phyloP scores from a whole-genome alignment of 768 basidiomycete genomes.

The Mycena vitilis region DNA sequence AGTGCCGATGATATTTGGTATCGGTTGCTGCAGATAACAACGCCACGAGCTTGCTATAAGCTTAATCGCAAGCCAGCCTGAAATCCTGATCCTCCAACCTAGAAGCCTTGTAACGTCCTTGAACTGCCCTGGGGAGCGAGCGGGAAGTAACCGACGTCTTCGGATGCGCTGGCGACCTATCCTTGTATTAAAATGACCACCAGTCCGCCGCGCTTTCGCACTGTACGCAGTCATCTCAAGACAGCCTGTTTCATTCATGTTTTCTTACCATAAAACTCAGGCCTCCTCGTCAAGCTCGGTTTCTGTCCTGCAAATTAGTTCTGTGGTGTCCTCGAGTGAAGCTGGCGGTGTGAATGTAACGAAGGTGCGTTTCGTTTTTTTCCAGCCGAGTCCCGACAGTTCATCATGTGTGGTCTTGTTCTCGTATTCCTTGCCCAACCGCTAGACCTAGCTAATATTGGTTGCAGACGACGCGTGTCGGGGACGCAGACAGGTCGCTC shows the following conservation, averaged over 20 bases:
- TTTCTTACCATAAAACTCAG: background rate
- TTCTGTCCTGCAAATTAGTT: background rate
- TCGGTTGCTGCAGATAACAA: background rate
- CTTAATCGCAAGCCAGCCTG: constrained; percentile 2
- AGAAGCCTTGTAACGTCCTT: background rate
- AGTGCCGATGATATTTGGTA: constrained; percentile 9
- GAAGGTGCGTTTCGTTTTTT: background rate
- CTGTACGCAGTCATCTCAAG: constrained; percentile 4
- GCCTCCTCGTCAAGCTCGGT: background rate
- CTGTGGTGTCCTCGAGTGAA: background rate
- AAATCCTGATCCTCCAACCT: background rate
- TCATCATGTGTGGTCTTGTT: background rate
- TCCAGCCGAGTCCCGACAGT: background rate
- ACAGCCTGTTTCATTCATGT: background rate
- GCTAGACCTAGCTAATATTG: too few relatives aligned
- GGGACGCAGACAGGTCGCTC: too few relatives aligned
- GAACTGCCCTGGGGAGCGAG: background rate
- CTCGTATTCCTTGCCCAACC: too few relatives aligned
- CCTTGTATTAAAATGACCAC: constrained; percentile 2
- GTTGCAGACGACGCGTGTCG: too few relatives aligned
- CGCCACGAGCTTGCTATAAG: constrained; percentile 12
- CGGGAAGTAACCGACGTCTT: background rate
- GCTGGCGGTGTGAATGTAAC: background rate
- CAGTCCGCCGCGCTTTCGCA: constrained; percentile 1
- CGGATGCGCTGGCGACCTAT: constrained; percentile 13